Percentiles rank a stretch among this genome's conserved stretches.
Evolutionary conservation across 805 yeast genomes (phyloP).

Genomic region (Maudiozyma serrabonitensis): DNA sequence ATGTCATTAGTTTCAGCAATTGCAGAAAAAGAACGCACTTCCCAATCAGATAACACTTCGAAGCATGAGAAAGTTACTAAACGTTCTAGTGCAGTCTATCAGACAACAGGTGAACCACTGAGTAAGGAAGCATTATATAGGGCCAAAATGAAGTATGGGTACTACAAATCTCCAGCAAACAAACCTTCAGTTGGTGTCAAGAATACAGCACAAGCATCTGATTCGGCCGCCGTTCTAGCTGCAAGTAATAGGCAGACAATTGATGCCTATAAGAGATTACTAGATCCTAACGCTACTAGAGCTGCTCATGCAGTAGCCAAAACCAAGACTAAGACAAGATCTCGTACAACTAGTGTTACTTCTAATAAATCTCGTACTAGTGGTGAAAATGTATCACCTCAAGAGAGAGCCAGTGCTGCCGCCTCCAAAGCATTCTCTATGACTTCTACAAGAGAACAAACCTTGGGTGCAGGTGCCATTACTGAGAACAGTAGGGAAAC

Average conservation of each 20-base stretch:
- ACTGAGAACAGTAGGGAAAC: not conserved
- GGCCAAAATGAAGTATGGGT: slow-evolving; percentile 63
- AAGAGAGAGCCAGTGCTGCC: slow-evolving; percentile 12
- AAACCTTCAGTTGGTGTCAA: slow-evolving; percentile 51
- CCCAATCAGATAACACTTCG: not conserved
- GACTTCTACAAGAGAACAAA: slow-evolving; percentile 2
- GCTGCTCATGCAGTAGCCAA: slow-evolving; percentile 22
- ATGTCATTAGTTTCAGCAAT: slow-evolving; percentile 28
- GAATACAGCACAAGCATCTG: slow-evolving; percentile 48
- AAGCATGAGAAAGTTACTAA: not conserved
- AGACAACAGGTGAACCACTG: slow-evolving; percentile 55
- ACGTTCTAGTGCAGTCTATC: slow-evolving; percentile 40
- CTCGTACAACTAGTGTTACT: slow-evolving; percentile 3
- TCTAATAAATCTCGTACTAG: slow-evolving; percentile 3
- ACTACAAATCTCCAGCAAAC: slow-evolving; percentile 38
- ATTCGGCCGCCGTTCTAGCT: slow-evolving; percentile 66
- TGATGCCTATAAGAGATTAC: slow-evolving; percentile 47
- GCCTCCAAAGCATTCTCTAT: slow-evolving; percentile 25
- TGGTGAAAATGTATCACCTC: not conserved
- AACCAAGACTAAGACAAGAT: not conserved
- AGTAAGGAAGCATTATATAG: slow-evolving; percentile 67
- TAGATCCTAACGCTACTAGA: slow-evolving; percentile 26
- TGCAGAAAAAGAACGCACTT: slow-evolving; percentile 5
- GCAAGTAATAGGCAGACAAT: slow-evolving; percentile 55
- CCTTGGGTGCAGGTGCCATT: not conserved